Conservation (phyloP, 441 rosid genomes). For the Melianthus villosus region DNA sequence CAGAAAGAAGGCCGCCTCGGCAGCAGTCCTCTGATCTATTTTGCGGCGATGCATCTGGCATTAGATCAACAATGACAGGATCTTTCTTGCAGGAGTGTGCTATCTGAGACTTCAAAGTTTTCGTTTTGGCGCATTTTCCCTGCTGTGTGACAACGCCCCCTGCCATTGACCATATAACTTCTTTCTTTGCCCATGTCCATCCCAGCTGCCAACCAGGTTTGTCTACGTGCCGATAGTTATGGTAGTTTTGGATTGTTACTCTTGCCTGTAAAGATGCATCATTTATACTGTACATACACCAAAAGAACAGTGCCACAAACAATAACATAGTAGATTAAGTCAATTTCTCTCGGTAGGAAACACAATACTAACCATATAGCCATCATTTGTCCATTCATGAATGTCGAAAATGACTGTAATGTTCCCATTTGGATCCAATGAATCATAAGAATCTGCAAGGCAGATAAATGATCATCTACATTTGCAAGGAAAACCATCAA, state of each 20-base stretch:
- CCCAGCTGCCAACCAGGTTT: slow-evolving; percentile 41
- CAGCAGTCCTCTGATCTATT: slow-evolving; percentile 29
- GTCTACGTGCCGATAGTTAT: slow-evolving; percentile 30
- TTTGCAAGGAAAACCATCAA: background rate
- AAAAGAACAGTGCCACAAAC: too few species aligned
- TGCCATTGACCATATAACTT: slow-evolving; percentile 27
- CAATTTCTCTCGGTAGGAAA: background rate
- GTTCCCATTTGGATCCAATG: slow-evolving; percentile 43
- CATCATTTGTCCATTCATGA: slow-evolving; percentile 21
- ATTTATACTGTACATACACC: background rate
- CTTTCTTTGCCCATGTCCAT: slow-evolving; percentile 35
- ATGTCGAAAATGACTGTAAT: slow-evolving; percentile 38
- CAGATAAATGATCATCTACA: background rate
- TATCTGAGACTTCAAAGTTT: slow-evolving; percentile 9
- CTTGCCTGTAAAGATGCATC: slow-evolving; percentile 22
- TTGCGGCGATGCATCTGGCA: slow-evolving; percentile 14
- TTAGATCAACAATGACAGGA: slow-evolving; percentile 27
- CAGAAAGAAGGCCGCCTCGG: slow-evolving; percentile 30
- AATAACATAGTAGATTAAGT: background rate
- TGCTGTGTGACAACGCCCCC: slow-evolving; percentile 40
- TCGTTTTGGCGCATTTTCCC: slow-evolving; percentile 42
- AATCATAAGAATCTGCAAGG: slow-evolving; percentile 41
- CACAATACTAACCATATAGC: slow-evolving; percentile 29
- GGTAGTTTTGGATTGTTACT: slow-evolving; percentile 33
- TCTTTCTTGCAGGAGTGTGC: slow-evolving; percentile 34